Conservation (phyloP, 352 stramenopile species). For the Lagenidium sp. region DNA sequence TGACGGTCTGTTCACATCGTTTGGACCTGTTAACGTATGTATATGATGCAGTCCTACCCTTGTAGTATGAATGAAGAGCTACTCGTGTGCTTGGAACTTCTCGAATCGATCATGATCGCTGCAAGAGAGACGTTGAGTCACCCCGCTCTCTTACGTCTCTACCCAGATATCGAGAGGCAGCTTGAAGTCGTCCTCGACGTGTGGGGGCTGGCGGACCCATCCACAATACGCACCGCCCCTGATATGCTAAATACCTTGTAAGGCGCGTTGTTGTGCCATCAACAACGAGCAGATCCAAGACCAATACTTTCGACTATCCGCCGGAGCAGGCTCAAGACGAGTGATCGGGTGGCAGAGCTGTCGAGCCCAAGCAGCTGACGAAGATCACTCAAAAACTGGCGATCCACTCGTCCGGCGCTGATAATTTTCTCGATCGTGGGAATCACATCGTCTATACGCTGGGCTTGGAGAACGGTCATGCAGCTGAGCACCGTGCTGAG, state of each 20-base stretch:
- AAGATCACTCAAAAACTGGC: constrained; percentile 19
- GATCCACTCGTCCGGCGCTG: constrained; percentile 22
- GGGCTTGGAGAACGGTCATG: constrained; percentile 31
- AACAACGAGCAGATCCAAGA: no score
- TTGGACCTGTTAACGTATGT: no score
- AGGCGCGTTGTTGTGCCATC: no score
- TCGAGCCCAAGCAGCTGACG: constrained; percentile 29
- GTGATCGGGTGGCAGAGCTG: no score
- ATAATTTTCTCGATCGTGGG: constrained; percentile 30
- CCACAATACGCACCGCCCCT: constrained; percentile 1
- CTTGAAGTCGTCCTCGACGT: constrained; percentile 14
- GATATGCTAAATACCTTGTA: not conserved
- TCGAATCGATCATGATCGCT: constrained; percentile 11
- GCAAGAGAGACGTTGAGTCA: constrained; percentile 9
- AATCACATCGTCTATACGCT: constrained; percentile 22
- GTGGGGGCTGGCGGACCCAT: constrained; percentile 17
- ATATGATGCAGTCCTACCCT: no score
- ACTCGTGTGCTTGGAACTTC: constrained; percentile 3
- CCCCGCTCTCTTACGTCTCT: constrained; percentile 1
- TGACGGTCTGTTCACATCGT: no score
- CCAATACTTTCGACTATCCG: constrained; percentile 9
- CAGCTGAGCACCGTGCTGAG: constrained; percentile 21
- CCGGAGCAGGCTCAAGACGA: constrained; percentile 19
- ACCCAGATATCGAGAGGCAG: constrained; percentile 6
- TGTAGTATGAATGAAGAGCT: no score